Evolutionary conservation across 2,329 filamentous ascomycete genomes (phyloP).

Genomic region (Epichloe elymi): DNA sequence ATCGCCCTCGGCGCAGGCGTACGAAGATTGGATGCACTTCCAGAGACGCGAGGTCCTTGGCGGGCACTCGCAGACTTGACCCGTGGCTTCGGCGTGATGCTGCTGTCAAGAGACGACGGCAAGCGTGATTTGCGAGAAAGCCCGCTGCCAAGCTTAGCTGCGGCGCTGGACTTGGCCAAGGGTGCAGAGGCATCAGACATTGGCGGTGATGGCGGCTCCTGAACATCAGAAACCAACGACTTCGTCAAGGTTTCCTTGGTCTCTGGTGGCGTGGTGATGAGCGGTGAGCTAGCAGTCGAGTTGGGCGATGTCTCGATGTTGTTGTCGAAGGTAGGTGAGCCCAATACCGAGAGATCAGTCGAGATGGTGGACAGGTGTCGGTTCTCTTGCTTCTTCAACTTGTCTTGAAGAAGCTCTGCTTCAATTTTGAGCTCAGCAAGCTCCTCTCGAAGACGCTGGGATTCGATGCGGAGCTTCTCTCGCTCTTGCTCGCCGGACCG

Average conservation of each 20-base stretch:
- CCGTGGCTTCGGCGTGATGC: slow-evolving; percentile 44
- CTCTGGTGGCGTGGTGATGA: slow-evolving; percentile 73
- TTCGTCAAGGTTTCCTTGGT: slow-evolving; percentile 49
- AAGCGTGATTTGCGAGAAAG: slow-evolving; percentile 36
- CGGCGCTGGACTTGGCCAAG: slow-evolving; percentile 37
- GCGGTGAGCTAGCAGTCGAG: slow-evolving; percentile 82
- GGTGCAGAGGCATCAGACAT: slow-evolving; percentile 72
- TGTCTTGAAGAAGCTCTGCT: slow-evolving; percentile 86
- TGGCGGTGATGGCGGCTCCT: slow-evolving; percentile 84
- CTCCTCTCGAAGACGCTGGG: slow-evolving; percentile 80
- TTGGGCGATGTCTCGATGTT: slow-evolving; percentile 61
- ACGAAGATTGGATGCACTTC: slow-evolving; percentile 31
- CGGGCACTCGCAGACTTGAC: slow-evolving; percentile 25
- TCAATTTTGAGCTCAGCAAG: slow-evolving; percentile 89
- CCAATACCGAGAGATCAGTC: slow-evolving; percentile 49
- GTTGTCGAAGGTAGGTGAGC: slow-evolving; percentile 60
- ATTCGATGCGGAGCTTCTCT: slow-evolving; percentile 77
- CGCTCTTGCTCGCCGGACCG: slow-evolving; percentile 84
- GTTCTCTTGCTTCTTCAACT: slow-evolving; percentile 60
- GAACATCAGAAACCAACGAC: slow-evolving; percentile 48
- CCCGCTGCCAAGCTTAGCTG: slow-evolving; percentile 19
- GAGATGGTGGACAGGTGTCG: slow-evolving; percentile 47
- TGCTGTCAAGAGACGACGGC: slow-evolving; percentile 41
- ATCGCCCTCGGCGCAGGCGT: slow-evolving; percentile 30
- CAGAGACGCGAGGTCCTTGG: slow-evolving; percentile 28